Conservation (phyloP, 257 asterid species). For the Anisodus tanguticus region DNA sequence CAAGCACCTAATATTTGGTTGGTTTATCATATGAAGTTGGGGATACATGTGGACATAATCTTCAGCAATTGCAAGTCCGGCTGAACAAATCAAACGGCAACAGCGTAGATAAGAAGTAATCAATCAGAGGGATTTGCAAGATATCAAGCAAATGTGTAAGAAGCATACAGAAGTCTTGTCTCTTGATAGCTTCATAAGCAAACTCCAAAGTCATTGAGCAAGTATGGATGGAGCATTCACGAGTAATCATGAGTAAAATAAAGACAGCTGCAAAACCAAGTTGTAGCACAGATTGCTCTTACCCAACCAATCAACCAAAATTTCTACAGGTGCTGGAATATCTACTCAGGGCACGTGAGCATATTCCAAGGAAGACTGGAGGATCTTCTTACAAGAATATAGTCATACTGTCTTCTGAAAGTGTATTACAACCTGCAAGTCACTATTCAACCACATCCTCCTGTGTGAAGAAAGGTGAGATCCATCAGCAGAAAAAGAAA, state of each 20-base stretch:
- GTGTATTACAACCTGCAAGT: not conserved
- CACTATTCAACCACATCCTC: conserved; percentile 8
- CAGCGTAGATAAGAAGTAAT: not conserved
- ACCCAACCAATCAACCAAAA: conserved; percentile 12
- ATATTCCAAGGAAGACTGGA: not conserved
- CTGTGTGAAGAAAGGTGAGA: conserved; percentile 18
- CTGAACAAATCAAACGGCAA: conserved; percentile 4
- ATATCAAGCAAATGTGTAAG: conserved; percentile 5
- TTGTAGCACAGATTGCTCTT: conserved; percentile 15
- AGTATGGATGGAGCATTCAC: not conserved
- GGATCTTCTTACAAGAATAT: conserved; percentile 3
- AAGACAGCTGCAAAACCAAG: not conserved
- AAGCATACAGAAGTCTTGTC: not conserved
- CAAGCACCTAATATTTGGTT: not conserved
- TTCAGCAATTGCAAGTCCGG: not conserved
- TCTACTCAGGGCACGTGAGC: not conserved
- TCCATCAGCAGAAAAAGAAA: not conserved
- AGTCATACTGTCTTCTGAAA: not conserved
- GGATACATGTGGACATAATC: not conserved
- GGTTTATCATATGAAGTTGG: not conserved
- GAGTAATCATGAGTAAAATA: not conserved
- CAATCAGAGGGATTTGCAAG: conserved; percentile 9
- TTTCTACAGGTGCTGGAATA: not conserved
- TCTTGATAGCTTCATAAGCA: not conserved
- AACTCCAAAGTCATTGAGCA: conserved; percentile 2